Percentiles rank a stretch among this genome's conserved stretches.
Evolutionary conservation across 352 stramenopile species (phyloP).

Genomic region (Globisporangium rhizosaccharum): DNA sequence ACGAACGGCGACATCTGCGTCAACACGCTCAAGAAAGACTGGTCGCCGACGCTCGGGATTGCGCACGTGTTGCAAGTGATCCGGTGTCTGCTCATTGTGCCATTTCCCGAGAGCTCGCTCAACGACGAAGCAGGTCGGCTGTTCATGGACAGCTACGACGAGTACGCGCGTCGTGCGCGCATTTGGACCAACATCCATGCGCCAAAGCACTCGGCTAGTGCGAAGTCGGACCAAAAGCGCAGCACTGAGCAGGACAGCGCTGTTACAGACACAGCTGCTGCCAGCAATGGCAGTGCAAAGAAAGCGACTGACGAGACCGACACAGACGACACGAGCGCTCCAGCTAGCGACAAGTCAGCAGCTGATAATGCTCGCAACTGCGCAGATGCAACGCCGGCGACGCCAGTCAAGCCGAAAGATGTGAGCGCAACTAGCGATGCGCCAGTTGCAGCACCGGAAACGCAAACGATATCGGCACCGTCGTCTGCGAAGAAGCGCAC

Average conservation of each 20-base stretch:
- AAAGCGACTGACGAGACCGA: background rate
- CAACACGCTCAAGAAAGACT: constrained; percentile 99
- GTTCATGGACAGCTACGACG: constrained; percentile 99
- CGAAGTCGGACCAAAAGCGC: background rate
- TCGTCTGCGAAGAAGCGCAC: constrained; percentile 40
- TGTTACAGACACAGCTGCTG: background rate
- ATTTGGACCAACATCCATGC: constrained; percentile 92
- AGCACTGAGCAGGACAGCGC: background rate
- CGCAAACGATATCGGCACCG: constrained; percentile 11
- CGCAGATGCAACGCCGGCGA: background rate
- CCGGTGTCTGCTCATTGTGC: constrained; percentile 98
- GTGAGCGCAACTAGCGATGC: background rate
- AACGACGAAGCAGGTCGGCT: constrained; percentile 99
- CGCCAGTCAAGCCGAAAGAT: constrained; percentile 5
- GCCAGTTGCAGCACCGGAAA: background rate
- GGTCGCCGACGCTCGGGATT: constrained; percentile 92
- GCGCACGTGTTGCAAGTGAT: constrained; percentile 97
- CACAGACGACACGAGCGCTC: background rate
- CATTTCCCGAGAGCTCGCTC: constrained; percentile 97
- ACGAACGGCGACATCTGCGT: constrained; percentile 98
- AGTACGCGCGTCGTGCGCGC: constrained; percentile 89
- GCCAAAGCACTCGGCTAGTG: constrained; percentile 24
- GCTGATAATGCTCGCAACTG: too few relatives aligned
- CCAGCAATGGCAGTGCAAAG: background rate
- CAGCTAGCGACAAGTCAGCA: background rate